These are phyloP conservation scores for Tripidium arundinaceum DNA, from an alignment of 202 grass and related monocot species.

Conservation along the genomic window DNA sequence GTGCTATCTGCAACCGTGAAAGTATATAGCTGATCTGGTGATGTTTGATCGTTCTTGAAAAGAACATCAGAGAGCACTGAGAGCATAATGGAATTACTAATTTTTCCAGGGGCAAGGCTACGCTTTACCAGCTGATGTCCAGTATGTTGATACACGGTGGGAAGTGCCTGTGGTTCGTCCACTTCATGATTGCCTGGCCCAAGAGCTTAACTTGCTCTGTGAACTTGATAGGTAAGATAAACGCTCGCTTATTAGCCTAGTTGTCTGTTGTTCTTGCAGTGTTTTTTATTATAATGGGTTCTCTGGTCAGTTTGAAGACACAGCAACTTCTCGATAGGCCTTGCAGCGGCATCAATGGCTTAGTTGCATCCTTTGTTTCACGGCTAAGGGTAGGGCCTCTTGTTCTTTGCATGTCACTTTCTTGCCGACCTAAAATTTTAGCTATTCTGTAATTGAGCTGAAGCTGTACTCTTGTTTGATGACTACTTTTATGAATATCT, in stretches of 20 bases:
- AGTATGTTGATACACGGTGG: constrained; percentile 83
- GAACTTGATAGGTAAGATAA: constrained; percentile 55
- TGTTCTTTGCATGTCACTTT: not conserved
- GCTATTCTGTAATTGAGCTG: not conserved
- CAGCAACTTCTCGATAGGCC: constrained; percentile 59
- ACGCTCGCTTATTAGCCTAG: not conserved
- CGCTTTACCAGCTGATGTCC: constrained; percentile 93
- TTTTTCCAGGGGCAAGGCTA: constrained; percentile 79
- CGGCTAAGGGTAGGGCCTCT: constrained; percentile 58
- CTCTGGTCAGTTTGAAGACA: constrained; percentile 58
- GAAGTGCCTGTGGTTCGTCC: constrained; percentile 79
- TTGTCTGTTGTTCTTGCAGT: not conserved
- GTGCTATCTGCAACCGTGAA: constrained; percentile 77
- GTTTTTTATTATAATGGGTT: constrained; percentile 32
- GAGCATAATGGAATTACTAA: constrained; percentile 6
- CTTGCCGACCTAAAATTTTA: not conserved
- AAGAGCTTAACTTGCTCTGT: constrained; percentile 73
- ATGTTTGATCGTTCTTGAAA: constrained; percentile 1
- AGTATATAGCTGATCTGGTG: constrained; percentile 36
- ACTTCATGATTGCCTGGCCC: constrained; percentile 65
- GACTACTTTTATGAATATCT: not conserved
- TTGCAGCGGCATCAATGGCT: constrained; percentile 67
- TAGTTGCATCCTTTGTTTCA: constrained; percentile 85
- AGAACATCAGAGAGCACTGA: not conserved
- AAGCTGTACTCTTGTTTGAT: constrained; percentile 13